These are phyloP conservation scores for Coniochaeta pulveracea DNA, from an alignment of 2,329 filamentous ascomycete genomes.

Conservation along the genomic window DNA sequence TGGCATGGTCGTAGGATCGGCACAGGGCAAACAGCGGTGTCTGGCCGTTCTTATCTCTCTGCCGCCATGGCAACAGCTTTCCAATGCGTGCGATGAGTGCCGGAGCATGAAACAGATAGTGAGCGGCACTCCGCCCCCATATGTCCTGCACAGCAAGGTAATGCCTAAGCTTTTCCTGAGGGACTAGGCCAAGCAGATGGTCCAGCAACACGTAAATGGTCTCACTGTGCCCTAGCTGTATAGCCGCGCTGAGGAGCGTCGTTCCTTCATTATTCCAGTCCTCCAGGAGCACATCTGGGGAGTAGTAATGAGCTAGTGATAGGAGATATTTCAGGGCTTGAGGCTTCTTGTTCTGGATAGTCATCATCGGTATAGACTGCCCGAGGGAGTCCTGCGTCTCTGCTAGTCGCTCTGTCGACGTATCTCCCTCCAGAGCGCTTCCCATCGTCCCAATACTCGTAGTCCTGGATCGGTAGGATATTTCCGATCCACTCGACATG, in stretches of 20 bases:
- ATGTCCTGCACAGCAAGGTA: slow-evolving; percentile 73
- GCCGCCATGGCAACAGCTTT: slow-evolving; percentile 70
- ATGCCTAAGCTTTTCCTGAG: slow-evolving; percentile 41
- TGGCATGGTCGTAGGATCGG: slow-evolving; percentile 83
- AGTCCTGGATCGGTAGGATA: slow-evolving; percentile 71
- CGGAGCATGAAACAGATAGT: slow-evolving; percentile 91
- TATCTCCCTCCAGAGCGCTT: slow-evolving; percentile 72
- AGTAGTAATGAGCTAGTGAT: slow-evolving; percentile 64
- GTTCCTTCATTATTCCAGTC: slow-evolving; percentile 87
- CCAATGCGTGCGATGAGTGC: slow-evolving; percentile 69
- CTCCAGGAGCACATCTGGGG: slow-evolving; percentile 57
- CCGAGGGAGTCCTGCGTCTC: slow-evolving; percentile 61
- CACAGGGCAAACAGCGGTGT: slow-evolving; percentile 95
- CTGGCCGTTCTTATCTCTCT: slow-evolving; percentile 92
- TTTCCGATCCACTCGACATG: slow-evolving; percentile 73
- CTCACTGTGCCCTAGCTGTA: slow-evolving; percentile 69
- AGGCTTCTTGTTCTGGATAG: slow-evolving; percentile 59
- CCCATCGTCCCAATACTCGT: slow-evolving; percentile 65
- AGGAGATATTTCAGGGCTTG: slow-evolving; percentile 72
- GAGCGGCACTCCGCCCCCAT: slow-evolving; percentile 81
- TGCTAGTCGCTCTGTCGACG: slow-evolving; percentile 66
- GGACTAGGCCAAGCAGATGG: slow-evolving; percentile 45
- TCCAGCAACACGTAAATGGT: slow-evolving; percentile 67
- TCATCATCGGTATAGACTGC: slow-evolving; percentile 84
- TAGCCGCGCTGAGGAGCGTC: slow-evolving; percentile 77